phyloP scores from a whole-genome alignment of 108 stramenopile species.

The Aurantiochytrium sp. region DNA sequence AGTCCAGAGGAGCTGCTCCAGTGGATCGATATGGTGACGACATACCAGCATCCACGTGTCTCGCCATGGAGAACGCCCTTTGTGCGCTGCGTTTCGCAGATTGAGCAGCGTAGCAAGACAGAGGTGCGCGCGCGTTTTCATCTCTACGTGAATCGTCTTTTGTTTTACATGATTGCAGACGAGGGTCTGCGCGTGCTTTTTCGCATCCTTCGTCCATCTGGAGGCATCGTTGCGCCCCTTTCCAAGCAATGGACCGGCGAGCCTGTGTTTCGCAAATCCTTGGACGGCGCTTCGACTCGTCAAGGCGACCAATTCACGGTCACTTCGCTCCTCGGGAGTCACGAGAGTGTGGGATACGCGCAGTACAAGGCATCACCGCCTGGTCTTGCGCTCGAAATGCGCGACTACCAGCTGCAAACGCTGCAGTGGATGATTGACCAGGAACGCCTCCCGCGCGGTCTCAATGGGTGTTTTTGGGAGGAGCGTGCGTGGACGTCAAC shows the following conservation, averaged over 20 bases:
- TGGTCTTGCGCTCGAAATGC: conserved; percentile 41
- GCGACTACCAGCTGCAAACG: conserved; percentile 61
- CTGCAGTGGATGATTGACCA: conserved; percentile 68
- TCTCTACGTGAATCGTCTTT: not conserved
- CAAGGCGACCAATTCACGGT: conserved; percentile 42
- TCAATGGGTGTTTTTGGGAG: conserved; percentile 71
- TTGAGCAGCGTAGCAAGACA: not conserved
- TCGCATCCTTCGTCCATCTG: not conserved
- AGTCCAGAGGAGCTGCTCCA: not conserved
- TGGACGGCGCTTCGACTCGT: not conserved
- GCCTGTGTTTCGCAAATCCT: not conserved
- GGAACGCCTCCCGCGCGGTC: conserved; percentile 46
- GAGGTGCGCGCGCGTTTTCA: not conserved
- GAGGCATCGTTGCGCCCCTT: not conserved
- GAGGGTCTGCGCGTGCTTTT: not conserved
- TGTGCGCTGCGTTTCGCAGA: not conserved
- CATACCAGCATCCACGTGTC: not conserved
- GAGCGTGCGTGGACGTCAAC: conserved; percentile 27
- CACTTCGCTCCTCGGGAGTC: conserved; percentile 45
- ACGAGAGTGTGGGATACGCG: conserved; percentile 53
- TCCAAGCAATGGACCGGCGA: not conserved
- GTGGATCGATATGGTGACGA: not conserved
- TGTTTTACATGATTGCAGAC: conserved; percentile 11
- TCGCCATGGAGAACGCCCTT: not conserved
- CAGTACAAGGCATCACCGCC: not conserved